Percentiles rank a stretch among this genome's conserved stretches.
These are phyloP conservation scores for Chalaropsis ovoidea DNA, from an alignment of 2,329 filamentous ascomycete species.

Conservation along the genomic window DNA sequence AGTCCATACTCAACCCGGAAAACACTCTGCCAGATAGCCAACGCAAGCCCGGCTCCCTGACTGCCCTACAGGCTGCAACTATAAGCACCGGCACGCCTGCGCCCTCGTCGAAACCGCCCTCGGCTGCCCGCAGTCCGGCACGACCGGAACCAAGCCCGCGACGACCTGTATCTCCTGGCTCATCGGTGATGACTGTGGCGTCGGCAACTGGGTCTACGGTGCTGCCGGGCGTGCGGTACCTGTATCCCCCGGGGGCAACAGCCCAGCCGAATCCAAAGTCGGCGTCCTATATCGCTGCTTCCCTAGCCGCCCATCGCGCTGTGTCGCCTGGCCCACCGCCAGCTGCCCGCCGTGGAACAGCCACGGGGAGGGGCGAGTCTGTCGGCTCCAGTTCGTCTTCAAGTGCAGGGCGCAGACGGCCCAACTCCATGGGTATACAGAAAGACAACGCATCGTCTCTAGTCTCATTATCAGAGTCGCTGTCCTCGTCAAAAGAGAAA, in stretches of 20 bases:
- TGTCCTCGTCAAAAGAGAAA: background rate
- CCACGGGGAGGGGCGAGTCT: slow-evolving; percentile 15
- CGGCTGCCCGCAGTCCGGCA: background rate
- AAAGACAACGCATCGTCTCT: slow-evolving; percentile 1
- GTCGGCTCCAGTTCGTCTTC: slow-evolving; percentile 27
- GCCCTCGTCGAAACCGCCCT: background rate
- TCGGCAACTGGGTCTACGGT: background rate
- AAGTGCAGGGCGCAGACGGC: slow-evolving; percentile 29
- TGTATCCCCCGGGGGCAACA: slow-evolving; percentile 15
- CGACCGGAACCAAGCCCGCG: background rate
- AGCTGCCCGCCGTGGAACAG: background rate
- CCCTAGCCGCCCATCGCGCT: slow-evolving; percentile 39
- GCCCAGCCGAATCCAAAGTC: slow-evolving; percentile 12
- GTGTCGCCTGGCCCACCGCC: slow-evolving; percentile 11
- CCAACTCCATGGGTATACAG: slow-evolving; percentile 30
- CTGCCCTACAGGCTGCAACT: slow-evolving; percentile 15
- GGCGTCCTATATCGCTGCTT: slow-evolving; percentile 39
- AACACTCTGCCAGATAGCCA: background rate
- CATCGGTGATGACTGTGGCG: slow-evolving; percentile 11
- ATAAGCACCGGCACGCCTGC: background rate
- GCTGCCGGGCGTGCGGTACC: slow-evolving; percentile 14
- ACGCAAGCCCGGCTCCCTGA: slow-evolving; percentile 9
- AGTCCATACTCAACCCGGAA: background rate
- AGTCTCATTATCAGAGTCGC: background rate
- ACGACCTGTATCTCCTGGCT: slow-evolving; percentile 6